These are phyloP conservation scores for Periconia macrospinosa DNA, from an alignment of 2,329 filamentous ascomycete genomes.

Conservation along the genomic window DNA sequence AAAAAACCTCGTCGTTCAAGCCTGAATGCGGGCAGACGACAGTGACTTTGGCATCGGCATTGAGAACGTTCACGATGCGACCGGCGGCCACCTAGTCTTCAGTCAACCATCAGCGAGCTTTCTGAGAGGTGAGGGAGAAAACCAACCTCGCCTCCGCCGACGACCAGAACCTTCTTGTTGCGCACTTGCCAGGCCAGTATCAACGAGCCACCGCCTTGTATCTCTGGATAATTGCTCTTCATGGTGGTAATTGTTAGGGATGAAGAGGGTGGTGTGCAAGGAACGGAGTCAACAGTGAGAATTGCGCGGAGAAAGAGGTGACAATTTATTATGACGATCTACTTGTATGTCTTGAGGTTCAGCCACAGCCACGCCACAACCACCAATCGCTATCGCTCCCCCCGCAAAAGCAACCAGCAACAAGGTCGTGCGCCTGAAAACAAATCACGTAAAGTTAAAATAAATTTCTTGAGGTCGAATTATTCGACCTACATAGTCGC, in stretches of 20 bases:
- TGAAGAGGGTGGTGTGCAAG: constrained; percentile 10
- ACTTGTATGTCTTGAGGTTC: neutral
- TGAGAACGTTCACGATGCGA: constrained; percentile 89
- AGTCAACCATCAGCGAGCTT: constrained; percentile 37
- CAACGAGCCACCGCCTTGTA: constrained; percentile 88
- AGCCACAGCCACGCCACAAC: constrained; percentile 9
- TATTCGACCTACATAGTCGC: too few relatives aligned
- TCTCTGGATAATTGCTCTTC: constrained; percentile 67
- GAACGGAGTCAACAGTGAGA: too few relatives aligned
- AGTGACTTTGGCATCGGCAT: constrained; percentile 88
- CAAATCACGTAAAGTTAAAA: too few relatives aligned
- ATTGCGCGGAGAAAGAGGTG: constrained; percentile 30
- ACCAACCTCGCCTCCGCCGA: constrained; percentile 88
- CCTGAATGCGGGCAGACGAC: constrained; percentile 79
- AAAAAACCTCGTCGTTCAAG: constrained; percentile 84
- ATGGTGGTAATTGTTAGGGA: constrained; percentile 38
- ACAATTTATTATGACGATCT: constrained; percentile 1
- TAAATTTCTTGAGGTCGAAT: too few relatives aligned
- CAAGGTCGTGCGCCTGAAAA: too few relatives aligned
- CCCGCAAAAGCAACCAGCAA: neutral
- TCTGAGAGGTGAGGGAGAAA: neutral
- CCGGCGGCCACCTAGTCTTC: constrained; percentile 82
- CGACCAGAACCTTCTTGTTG: constrained; percentile 84
- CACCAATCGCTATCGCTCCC: neutral
- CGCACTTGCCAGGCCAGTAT: constrained; percentile 96